Conservation (phyloP, 2,329 filamentous ascomycete genomes). For the Botrytis fabae region DNA sequence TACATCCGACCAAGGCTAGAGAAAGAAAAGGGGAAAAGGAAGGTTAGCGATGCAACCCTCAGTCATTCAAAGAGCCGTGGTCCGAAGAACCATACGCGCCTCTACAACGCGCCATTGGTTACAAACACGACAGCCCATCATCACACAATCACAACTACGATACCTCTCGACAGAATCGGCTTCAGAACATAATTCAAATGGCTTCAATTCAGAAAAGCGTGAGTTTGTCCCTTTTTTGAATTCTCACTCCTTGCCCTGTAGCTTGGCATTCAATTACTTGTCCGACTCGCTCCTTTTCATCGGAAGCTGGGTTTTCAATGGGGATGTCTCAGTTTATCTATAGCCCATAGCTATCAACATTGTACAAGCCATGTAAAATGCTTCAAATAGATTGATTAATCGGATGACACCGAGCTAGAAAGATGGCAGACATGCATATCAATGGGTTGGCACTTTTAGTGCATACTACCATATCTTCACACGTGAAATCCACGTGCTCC, state of each 20-base stretch:
- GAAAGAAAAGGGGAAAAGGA: not conserved
- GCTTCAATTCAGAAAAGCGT: not conserved
- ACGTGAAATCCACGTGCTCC: not conserved
- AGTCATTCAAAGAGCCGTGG: not conserved
- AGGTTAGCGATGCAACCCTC: slow-evolving; percentile 19
- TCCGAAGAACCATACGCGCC: slow-evolving; percentile 5
- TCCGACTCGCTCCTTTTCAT: slow-evolving; percentile 2
- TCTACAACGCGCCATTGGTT: slow-evolving; percentile 19
- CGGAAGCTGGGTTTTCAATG: slow-evolving; percentile 8
- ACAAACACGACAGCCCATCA: slow-evolving; percentile 8
- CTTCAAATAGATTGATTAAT: not conserved
- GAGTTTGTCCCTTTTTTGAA: not conserved
- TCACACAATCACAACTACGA: slow-evolving; percentile 17
- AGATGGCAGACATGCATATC: not conserved
- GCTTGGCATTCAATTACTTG: slow-evolving; percentile 4
- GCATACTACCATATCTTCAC: not conserved
- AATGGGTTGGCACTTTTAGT: not conserved
- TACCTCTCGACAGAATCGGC: not conserved
- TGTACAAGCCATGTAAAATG: not conserved
- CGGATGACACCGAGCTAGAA: slow-evolving; percentile 1
- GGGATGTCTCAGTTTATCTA: slow-evolving; percentile 3
- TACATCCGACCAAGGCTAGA: not conserved
- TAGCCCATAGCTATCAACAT: not conserved
- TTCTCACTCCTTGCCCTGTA: not conserved
- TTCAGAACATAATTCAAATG: not conserved